Evolutionary conservation across 495 filamentous ascomycete genomes (phyloP), one percentile per base, ranked within the genome.

Genomic region (Aspergillus mulundensis): DNA sequence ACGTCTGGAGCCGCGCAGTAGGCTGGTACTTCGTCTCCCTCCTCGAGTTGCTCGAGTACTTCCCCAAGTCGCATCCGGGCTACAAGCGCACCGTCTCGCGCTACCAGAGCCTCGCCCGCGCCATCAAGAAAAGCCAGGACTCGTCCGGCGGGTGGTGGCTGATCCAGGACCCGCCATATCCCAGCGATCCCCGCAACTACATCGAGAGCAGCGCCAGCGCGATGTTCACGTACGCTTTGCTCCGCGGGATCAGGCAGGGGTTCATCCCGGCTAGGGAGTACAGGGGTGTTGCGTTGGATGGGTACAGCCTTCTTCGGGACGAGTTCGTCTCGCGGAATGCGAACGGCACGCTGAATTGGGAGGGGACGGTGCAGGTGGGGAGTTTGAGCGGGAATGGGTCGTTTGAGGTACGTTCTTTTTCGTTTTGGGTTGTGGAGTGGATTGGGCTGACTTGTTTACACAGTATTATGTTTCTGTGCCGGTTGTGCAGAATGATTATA

Each of bases 21-120:
- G 58, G 58, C 19, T 61, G 58, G 58, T 61, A 61, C 48, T 61
- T 61, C 44, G 56, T 61, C 42, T 56, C 58, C 14, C 58, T 57
- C 3, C 34, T 53, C 7, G 53, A 61, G 28, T 30, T 61, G 14
- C 58, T 61, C 12, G 58, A 61, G 21, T 41, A 40, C 49, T 61
- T 61, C 43, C 58, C 58, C 3, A 49, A 43, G 18, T 25, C 46
- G 2, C 58, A 61, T 36, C 34, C 42, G 0, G 53, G 58, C 16
- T 57, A 46, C 40, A 39, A 53, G 3, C 34, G 38, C 10, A 61
- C 43, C 23, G 32, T 61, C 12, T n/a, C 15, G 1, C 58, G 58
- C 7, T 61, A 57, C 58, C 48, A 57, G 16, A 19, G 25, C 5
- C 58, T 61, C 18, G 58, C 58, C 1, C 0, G 15, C 14, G 53